These are phyloP conservation scores for Danielozyma ontarioensis DNA, from an alignment of 805 yeast species.

Conservation along the genomic window DNA sequence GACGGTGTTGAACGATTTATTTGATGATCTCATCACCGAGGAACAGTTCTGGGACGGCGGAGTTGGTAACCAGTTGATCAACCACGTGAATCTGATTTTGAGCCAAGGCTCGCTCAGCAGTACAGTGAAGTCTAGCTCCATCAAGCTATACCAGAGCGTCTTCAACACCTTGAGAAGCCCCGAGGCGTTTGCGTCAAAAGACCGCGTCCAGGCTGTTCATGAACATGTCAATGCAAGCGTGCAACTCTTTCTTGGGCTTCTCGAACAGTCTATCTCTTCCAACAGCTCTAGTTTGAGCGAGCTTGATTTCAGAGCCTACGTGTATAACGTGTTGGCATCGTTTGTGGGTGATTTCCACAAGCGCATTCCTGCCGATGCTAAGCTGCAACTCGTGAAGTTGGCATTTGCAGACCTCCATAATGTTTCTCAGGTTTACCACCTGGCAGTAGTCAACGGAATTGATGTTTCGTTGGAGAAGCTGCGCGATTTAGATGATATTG, in stretches of 20 bases:
- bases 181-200: conserved; percentile 35
- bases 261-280: conserved; percentile 9
- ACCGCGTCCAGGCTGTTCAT: conserved; percentile 32
- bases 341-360: conserved; percentile 25
- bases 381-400: conserved; percentile 8
- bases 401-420: conserved; percentile 20
- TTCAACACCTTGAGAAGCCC: conserved; percentile 49
- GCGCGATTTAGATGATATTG: conserved; percentile 15
- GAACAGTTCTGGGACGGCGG: conserved; percentile 80
- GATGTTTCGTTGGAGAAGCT: conserved; percentile 3
- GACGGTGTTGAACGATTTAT: conserved; percentile 64
- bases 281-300: conserved; percentile 6
- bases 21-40: conserved; percentile 82
- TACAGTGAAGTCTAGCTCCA: conserved; percentile 43
- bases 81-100: conserved; percentile 44
- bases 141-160: conserved; percentile 50
- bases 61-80: conserved; percentile 51
- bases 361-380: conserved; percentile 13
- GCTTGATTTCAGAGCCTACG: conserved; percentile 19
- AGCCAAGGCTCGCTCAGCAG: conserved; percentile 17
- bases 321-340: conserved; percentile 20
- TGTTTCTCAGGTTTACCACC: conserved; percentile 9
- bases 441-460: conserved; percentile 6
- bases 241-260: conserved; percentile 12
- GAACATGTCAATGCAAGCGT: conserved; percentile 13